These are phyloP conservation scores for Kandelia obovata DNA, from an alignment of 345 rosid genomes.

Conservation along the genomic window DNA sequence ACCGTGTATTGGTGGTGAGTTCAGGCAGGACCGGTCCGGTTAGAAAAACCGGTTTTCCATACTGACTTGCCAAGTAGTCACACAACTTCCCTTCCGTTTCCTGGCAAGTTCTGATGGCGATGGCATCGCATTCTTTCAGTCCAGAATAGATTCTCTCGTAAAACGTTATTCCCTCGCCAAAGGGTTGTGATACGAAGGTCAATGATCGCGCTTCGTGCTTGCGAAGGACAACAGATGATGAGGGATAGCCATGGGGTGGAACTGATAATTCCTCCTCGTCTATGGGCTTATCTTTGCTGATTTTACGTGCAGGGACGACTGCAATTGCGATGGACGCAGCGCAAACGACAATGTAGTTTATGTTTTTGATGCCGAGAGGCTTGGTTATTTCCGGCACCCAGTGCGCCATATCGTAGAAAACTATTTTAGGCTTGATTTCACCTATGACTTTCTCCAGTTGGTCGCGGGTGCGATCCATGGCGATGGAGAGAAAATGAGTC, in stretches of 20 bases:
- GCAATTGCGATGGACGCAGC: conserved; percentile 56
- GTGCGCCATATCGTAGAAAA: conserved; percentile 49
- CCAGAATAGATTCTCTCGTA: conserved; percentile 39
- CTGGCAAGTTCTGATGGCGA: conserved; percentile 61
- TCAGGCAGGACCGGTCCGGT: conserved; percentile 60
- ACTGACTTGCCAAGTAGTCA: conserved; percentile 51
- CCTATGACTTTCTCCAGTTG: conserved; percentile 43
- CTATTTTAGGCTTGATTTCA: conserved; percentile 37
- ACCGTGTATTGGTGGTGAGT: conserved; percentile 4
- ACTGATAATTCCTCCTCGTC: conserved; percentile 42
- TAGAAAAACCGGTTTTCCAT: conserved; percentile 39
- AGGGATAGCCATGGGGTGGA: conserved; percentile 63
- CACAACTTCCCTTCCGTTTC: conserved; percentile 63
- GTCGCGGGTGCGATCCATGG: conserved; percentile 56
- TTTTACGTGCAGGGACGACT: conserved; percentile 56
- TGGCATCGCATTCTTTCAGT: conserved; percentile 48
- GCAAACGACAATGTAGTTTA: conserved; percentile 42
- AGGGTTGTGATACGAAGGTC: conserved; percentile 41
- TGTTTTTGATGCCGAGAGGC: conserved; percentile 49
- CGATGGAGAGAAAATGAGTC: conserved; percentile 41
- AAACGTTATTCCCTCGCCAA: conserved; percentile 50
- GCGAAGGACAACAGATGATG: conserved; percentile 40
- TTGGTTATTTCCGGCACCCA: conserved; percentile 58
- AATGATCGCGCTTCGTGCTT: conserved; percentile 41
- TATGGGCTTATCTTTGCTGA: conserved; percentile 27